These are phyloP conservation scores for Forsythia viridissima DNA, from an alignment of 257 asterid genomes.

Conservation along the genomic window DNA sequence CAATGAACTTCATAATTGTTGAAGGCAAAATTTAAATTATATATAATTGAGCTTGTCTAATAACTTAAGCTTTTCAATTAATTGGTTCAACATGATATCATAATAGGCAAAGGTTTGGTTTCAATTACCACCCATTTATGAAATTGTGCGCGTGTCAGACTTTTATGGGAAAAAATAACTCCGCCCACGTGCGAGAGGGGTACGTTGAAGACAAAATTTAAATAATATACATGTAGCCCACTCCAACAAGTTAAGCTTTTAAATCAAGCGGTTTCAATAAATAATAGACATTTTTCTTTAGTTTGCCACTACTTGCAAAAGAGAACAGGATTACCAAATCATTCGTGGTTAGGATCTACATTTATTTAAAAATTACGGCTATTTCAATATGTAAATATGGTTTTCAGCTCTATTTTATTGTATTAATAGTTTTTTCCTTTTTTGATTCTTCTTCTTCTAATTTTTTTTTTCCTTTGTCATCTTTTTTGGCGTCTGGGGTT, in stretches of 20 bases:
- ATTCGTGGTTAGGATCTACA: neutral
- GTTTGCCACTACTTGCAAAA: neutral
- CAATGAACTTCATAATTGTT: neutral
- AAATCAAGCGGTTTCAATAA: too few species aligned
- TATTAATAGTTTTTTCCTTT: neutral
- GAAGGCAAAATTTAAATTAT: neutral
- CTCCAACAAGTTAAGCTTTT: too few species aligned
- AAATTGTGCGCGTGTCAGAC: too few species aligned
- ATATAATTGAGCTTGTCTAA: neutral
- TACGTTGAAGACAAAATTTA: too few species aligned
- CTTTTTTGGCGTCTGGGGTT: too few species aligned
- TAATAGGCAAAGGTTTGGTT: too few species aligned
- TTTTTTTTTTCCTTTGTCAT: neutral
- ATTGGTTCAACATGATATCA: neutral
- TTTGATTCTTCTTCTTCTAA: neutral
- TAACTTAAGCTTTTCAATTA: neutral
- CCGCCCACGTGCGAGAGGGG: too few species aligned
- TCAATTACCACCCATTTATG: too few species aligned
- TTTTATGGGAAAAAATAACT: too few species aligned
- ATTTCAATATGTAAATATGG: neutral
- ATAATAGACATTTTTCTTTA: neutral
- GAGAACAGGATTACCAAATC: neutral
- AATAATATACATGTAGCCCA: too few species aligned
- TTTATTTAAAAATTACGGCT: neutral
- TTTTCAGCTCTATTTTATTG: neutral